phyloP scores from a whole-genome alignment of 345 rosid species.

The Pistacia integerrima region DNA sequence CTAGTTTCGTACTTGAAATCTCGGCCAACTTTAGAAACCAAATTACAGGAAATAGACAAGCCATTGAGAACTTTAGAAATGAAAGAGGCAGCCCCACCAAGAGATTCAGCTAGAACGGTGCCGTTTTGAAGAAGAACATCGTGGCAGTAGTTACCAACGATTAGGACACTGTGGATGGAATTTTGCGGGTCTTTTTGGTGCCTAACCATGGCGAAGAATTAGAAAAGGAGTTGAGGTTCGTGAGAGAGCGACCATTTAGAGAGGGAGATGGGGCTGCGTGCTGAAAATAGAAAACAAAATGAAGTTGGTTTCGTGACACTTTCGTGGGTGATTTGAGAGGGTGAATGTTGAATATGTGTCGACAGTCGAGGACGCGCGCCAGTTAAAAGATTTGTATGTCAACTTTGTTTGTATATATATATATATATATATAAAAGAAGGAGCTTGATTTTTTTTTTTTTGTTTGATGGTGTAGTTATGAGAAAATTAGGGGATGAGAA shows the following conservation, averaged over 20 bases:
- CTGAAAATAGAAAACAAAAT: not conserved
- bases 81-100: conserved; percentile 97
- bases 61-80: conserved; percentile 63
- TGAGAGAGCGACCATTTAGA: not conserved
- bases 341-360: conserved; percentile 10
- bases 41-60: conserved; percentile 50
- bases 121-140: conserved; percentile 71
- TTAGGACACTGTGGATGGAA: conserved; percentile 49
- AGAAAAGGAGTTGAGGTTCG: not conserved
- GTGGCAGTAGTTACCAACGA: conserved; percentile 93
- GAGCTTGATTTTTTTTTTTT: too few species aligned
- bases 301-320: not conserved
- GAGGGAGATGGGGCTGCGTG: not conserved
- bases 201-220: conserved; percentile 27
- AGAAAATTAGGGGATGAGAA: not conserved
- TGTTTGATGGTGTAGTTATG: too few species aligned
- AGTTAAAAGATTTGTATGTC: not conserved
- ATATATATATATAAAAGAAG: too few species aligned
- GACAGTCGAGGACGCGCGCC: conserved; percentile 21
- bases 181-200: not conserved
- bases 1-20: conserved; percentile 64
- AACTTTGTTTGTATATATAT: not conserved
- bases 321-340: not conserved
- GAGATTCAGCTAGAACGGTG: conserved; percentile 66
- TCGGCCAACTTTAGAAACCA: conserved; percentile 70